Evolutionary conservation across 257 asterid species (phyloP).

Genomic region (Thymus quinquecostatus): DNA sequence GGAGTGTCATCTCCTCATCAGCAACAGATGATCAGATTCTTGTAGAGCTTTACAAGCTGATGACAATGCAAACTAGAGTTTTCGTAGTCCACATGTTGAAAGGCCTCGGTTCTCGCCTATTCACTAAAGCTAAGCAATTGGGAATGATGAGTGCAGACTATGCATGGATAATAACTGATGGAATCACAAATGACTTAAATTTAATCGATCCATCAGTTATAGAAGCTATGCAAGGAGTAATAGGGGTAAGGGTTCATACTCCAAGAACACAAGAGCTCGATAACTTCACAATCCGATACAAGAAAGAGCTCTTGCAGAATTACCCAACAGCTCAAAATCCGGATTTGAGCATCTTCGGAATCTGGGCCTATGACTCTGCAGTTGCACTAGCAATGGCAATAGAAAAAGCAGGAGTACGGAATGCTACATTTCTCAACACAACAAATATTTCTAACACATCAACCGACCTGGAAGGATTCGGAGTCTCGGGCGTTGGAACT

Average conservation of each 20-base stretch:
- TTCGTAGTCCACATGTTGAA: conserved; percentile 48
- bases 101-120: conserved; percentile 42
- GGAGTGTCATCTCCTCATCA: conserved; percentile 42
- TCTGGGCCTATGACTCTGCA: conserved; percentile 60
- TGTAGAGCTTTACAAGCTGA: conserved; percentile 48
- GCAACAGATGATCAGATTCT: conserved; percentile 48
- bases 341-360: conserved; percentile 39
- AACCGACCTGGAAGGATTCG: conserved; percentile 47
- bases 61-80: conserved; percentile 60
- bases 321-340: conserved; percentile 18
- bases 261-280: conserved; percentile 36
- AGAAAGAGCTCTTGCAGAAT: conserved; percentile 23
- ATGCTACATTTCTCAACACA: conserved; percentile 23
- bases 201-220: conserved; percentile 31
- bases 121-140: conserved; percentile 37
- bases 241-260: conserved; percentile 50
- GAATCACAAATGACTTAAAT: conserved; percentile 37
- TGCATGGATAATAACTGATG: conserved; percentile 58
- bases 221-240: conserved; percentile 59
- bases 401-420: conserved; percentile 35
- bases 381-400: conserved; percentile 56
- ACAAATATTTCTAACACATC: conserved; percentile 33
- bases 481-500: conserved; percentile 45
- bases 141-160: conserved; percentile 56
- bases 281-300: conserved; percentile 42